Base-by-base conservation (phyloP, 2,329 filamentous ascomycete species). In the Immersiporthe knoxdaviesiana region DNA sequence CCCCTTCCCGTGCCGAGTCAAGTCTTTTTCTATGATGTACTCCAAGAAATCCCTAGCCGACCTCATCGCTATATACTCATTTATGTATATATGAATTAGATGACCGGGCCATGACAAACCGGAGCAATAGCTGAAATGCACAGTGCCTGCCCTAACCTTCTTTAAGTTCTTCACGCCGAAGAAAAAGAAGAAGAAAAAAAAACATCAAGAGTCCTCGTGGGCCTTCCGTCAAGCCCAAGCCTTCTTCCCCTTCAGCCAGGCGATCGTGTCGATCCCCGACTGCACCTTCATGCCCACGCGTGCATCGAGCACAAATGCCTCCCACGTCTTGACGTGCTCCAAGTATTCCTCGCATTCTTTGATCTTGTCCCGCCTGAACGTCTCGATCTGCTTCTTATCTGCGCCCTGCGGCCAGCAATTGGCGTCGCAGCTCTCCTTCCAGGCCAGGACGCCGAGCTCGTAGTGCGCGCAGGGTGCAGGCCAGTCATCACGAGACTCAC, bases 391-490 rank as follows among this genome's bases (percentile, higher is more conserved):
- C 47, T 30, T 21, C 41, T 74, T 74, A 1, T 73, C 68, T 2
- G 63, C 44, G 18, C 73, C 72, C 0, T 72, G 70, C 3, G 75
- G 77, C 70, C 74, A 80, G 30, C 68, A 68, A 0, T 73, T 74
- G 0, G 82, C 78, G 39, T 80, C 77, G 73, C 81, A 84, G 65
- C 83, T 84, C 75, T 95, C 91, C 68, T 87, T 84, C 94, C 95
- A 99, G 1, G 90, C 82, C 67, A 92, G 88, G 10, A 92, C 93
- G 0, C 90, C 94, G 82, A 96, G 88, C 80, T 99, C 96, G 79
- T 97, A 97, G 73, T 93, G 85, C 1, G 92, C 93, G 0, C 90
- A 88, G 0, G 95, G 92, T 8, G 87, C 82, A 12, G 88, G 84
- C 82, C 92, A 94, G 74, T 91, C 90, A 69, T 94, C 91, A 68